Evolutionary conservation across 352 stramenopile genomes (phyloP).

Genomic region (Aphanomyces astaci): DNA sequence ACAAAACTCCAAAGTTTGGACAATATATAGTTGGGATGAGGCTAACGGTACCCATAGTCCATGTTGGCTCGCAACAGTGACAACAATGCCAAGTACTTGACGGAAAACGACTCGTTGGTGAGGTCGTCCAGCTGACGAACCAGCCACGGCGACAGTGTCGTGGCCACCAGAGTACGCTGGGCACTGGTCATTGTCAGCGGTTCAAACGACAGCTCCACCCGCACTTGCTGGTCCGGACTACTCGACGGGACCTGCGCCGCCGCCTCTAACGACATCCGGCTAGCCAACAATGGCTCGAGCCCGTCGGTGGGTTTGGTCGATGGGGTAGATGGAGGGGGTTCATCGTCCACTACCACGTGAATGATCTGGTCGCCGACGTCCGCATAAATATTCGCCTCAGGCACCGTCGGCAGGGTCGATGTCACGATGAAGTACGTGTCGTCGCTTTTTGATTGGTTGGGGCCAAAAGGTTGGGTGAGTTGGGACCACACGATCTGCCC

Average conservation of each 20-base stretch:
- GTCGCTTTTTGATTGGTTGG: background rate
- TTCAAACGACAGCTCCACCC: background rate
- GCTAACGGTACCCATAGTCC: background rate
- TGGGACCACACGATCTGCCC: conserved; percentile 6
- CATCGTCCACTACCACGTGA: background rate
- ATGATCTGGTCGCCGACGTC: background rate
- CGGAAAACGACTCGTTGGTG: background rate
- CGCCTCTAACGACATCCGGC: background rate
- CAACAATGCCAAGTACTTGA: conserved; percentile 13
- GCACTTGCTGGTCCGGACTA: background rate
- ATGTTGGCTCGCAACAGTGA: background rate
- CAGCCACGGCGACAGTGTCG: background rate
- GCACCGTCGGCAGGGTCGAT: background rate
- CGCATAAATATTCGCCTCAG: background rate
- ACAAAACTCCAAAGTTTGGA: too few species aligned
- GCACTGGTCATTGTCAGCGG: background rate
- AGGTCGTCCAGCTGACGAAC: background rate
- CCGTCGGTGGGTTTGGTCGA: background rate
- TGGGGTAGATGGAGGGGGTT: background rate
- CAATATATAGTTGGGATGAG: too few species aligned
- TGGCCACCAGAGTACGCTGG: background rate
- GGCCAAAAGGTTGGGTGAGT: too few species aligned
- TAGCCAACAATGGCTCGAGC: background rate
- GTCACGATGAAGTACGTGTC: conserved; percentile 9
- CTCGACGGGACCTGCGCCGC: background rate